Evolutionary conservation across 352 stramenopile species (phyloP).

Genomic region (Phytophthora multivora): DNA sequence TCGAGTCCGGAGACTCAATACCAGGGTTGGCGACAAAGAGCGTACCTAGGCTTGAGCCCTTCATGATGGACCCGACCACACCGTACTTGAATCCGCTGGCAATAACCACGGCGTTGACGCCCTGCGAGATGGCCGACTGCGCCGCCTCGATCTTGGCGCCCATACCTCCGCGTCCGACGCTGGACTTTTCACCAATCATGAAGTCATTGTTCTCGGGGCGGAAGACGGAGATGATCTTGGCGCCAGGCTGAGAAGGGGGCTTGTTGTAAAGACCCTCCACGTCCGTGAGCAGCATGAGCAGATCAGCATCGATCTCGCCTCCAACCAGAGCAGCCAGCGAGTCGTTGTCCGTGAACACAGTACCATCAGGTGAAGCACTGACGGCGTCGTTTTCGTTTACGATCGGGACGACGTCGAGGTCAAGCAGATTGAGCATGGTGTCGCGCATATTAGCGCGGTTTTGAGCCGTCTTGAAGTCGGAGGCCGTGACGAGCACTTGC

Average conservation of each 20-base stretch:
- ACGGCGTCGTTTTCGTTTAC: conserved; percentile 99
- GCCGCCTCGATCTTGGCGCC: conserved; percentile 93
- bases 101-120: conserved; percentile 94
- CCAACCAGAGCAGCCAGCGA: conserved; percentile 89
- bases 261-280: conserved; percentile 97
- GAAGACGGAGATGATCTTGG: conserved; percentile 83
- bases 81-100: conserved; percentile 94
- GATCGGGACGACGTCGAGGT: conserved; percentile 97
- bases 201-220: conserved; percentile 59
- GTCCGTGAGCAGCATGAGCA: conserved; percentile 97
- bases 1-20: conserved; percentile 33
- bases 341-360: conserved; percentile 97
- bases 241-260: conserved; percentile 70
- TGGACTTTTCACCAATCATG: conserved; percentile 83
- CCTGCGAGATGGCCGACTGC: conserved; percentile 85
- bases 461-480: conserved; percentile 85
- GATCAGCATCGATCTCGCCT: conserved; percentile 91
- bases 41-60: conserved; percentile 79
- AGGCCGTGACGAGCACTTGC: conserved; percentile 87
- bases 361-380: conserved; percentile 73
- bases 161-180: conserved; percentile 94
- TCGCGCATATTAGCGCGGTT: conserved; percentile 87
- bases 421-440: conserved; percentile 92
- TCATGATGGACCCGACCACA: conserved; percentile 90
- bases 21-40: conserved; percentile 85